Base-by-base conservation (phyloP, 2,329 filamentous ascomycete genomes). In the Nemania sp. region DNA sequence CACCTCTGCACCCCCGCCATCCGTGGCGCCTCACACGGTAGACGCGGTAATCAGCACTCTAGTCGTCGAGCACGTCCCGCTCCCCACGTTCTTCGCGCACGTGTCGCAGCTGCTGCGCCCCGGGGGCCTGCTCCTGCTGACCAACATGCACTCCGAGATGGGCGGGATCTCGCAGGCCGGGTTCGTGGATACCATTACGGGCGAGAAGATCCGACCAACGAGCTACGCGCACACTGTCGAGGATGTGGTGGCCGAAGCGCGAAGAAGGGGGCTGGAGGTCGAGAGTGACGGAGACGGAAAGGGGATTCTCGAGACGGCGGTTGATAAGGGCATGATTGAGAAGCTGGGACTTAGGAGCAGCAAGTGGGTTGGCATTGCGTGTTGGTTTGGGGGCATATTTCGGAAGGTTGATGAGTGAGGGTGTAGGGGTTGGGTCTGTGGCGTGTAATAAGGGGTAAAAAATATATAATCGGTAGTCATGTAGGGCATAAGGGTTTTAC, bases 111-210 rank as follows among this genome's bases (percentile, higher is more conserved):
- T 83, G 1, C 71, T 89, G 15, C 73, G 78, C 5, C 74, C 76
- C 0, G 79, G 79, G 0, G 85, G 82, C 0, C 72, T 80, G 49
- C 73, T 87, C 5, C 74, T 89, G 10, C 68, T 89, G n/a, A 89
- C 86, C 0, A 89, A 89, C 67, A 90, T 90, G 87, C 87, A 90
- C 70, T 73, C 79, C 1, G 82, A 88, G 2, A 89, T 89, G 86
- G 86, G 85, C 1, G 63, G 64, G 13, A 76, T 80, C 15, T 83
- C 81, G 25, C 85, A 87, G 68, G 87, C 87, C 0, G 87, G 87
- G 0, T 89, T 90, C 67, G 76, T 85, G 12, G 83, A 86, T 69
- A 71, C 72, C 6, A 73, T 72, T 17, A 79, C 80, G 1, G 81
- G 80, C 4, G 75, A 78, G 49, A 89, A 89, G 75, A 79, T 90